phyloP scores from a whole-genome alignment of 2,329 filamentous ascomycete species.

The Xylariaceae sp. region DNA sequence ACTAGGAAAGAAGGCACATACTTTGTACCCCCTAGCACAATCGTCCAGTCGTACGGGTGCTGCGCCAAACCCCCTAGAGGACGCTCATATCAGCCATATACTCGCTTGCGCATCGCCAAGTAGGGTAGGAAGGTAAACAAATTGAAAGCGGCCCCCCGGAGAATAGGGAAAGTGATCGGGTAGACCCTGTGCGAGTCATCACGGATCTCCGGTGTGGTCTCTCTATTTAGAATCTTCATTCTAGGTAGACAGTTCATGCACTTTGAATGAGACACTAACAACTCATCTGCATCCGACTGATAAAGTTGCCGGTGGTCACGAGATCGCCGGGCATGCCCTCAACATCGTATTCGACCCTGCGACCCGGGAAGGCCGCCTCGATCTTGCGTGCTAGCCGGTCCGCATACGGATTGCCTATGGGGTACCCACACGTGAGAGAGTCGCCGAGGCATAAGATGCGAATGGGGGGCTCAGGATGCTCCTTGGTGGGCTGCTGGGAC shows the following conservation, averaged over 20 bases:
- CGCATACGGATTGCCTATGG: slow-evolving; percentile 51
- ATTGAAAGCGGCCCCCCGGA: no score
- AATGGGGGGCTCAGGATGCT: slow-evolving; percentile 36
- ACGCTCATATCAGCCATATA: slow-evolving; percentile 4
- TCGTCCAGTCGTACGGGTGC: slow-evolving; percentile 48
- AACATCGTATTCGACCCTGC: slow-evolving; percentile 38
- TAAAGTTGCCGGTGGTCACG: slow-evolving; percentile 36
- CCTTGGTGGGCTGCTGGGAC: not conserved
- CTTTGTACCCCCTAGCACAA: slow-evolving; percentile 63
- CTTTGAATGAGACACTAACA: slow-evolving; percentile 12
- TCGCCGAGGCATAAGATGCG: slow-evolving; percentile 62
- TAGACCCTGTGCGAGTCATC: no score
- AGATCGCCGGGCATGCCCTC: slow-evolving; percentile 51
- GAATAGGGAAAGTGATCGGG: no score
- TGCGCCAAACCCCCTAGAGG: slow-evolving; percentile 9
- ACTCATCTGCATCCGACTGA: slow-evolving; percentile 24
- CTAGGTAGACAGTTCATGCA: not conserved
- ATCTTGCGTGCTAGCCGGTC: slow-evolving; percentile 45
- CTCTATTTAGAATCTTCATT: not conserved
- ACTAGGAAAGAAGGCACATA: slow-evolving; percentile 30
- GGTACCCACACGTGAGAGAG: slow-evolving; percentile 58
- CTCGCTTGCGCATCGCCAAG: not conserved
- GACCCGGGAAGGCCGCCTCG: slow-evolving; percentile 40
- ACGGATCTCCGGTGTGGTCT: no score
- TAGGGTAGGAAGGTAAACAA: no score